These are phyloP conservation scores for Austroboletus niveus DNA, from an alignment of 1,284 basidiomycete genomes.

Conservation along the genomic window DNA sequence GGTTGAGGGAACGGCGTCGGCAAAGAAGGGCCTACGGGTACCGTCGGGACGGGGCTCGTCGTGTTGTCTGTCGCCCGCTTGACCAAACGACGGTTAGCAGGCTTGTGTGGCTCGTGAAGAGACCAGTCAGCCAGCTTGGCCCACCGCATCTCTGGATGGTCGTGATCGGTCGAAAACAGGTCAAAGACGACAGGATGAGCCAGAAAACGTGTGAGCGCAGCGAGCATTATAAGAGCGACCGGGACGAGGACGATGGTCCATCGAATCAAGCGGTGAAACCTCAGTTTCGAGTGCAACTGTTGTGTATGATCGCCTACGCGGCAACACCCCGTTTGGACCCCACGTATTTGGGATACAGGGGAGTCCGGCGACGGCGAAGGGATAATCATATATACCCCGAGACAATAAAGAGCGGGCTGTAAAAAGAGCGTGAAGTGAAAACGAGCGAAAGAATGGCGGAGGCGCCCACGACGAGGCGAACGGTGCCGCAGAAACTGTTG, in stretches of 20 bases:
- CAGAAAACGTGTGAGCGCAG: conserved; percentile 48
- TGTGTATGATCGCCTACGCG: conserved; percentile 9
- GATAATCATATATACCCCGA: conserved; percentile 43
- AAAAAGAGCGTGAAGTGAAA: conserved; percentile 26
- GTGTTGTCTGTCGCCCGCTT: conserved; percentile 10
- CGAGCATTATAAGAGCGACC: conserved; percentile 50
- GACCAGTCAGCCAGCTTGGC: conserved; percentile 34
- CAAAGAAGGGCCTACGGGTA: conserved; percentile 42
- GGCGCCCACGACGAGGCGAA: neutral
- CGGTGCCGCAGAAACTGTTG: too few species aligned
- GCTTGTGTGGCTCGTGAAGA: conserved; percentile 41
- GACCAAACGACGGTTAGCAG: neutral
- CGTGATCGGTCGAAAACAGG: conserved; percentile 34
- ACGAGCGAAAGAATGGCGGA: conserved; percentile 9
- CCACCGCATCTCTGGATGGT: conserved; percentile 25
- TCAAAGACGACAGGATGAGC: conserved; percentile 48
- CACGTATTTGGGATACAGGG: conserved; percentile 7
- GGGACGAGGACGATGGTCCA: conserved; percentile 57
- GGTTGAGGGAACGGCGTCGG: conserved; percentile 78
- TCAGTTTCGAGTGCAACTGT: conserved; percentile 36
- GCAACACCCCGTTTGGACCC: conserved; percentile 5
- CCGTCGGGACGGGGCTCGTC: conserved; percentile 36
- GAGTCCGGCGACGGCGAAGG: conserved; percentile 47
- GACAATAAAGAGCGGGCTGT: conserved; percentile 21
- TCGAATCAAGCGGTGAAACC: conserved; percentile 41